Evolutionary conservation across 192 early-diverging fungal species (phyloP).

Genomic region (Diversispora epigaea): DNA sequence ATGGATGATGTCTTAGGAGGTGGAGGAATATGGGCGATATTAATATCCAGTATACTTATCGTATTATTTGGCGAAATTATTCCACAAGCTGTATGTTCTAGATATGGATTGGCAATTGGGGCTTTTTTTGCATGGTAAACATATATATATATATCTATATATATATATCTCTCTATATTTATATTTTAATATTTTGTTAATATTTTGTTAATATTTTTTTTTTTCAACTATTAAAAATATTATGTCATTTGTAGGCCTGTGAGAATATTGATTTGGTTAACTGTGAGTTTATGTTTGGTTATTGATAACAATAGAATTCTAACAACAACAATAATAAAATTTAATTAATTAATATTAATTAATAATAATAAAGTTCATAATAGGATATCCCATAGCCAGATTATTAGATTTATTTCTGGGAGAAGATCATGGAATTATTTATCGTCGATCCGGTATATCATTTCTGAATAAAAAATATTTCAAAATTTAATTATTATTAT

Average conservation of each 20-base stretch:
- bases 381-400: conserved; percentile 84
- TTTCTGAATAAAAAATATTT: not conserved
- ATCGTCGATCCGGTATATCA: conserved; percentile 57
- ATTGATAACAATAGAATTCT: too few species aligned
- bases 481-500: not conserved
- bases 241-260: conserved; percentile 43
- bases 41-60: conserved; percentile 79
- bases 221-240: not conserved
- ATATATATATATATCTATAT: not conserved
- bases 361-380: conserved; percentile 43
- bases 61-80: conserved; percentile 92
- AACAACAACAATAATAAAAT: too few species aligned
- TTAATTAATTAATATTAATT: conserved; percentile 1
- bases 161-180: not conserved
- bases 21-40: conserved; percentile 75
- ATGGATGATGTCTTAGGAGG: conserved; percentile 68
- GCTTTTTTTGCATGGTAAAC: conserved; percentile 75
- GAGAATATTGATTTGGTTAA: conserved; percentile 53
- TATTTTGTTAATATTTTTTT: not conserved
- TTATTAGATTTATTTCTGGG: conserved; percentile 83
- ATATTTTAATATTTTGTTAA: not conserved
- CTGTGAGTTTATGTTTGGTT: conserved; percentile 38
- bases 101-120: conserved; percentile 86
- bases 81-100: conserved; percentile 87
- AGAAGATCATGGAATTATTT: conserved; percentile 72